A percentile compares a stretch with the other conserved stretches of the same genome.
These are phyloP conservation scores for Chaetoscypha palmicola DNA, from an alignment of 2,329 filamentous ascomycete species.

Conservation along the genomic window DNA sequence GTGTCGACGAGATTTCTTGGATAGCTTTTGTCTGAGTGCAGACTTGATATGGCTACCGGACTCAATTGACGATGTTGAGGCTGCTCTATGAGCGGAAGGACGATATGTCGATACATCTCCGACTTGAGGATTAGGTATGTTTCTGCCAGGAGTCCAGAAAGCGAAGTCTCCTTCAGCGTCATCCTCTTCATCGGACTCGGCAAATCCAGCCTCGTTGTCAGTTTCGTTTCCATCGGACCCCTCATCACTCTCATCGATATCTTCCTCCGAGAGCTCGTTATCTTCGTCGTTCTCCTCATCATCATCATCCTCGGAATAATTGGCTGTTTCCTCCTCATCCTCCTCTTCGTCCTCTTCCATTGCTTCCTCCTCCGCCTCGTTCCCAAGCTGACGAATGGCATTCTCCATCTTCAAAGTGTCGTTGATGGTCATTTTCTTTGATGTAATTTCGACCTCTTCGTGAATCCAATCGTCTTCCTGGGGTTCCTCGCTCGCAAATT, in stretches of 20 bases:
- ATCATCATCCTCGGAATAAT: constrained; percentile 62
- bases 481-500: constrained; percentile 77
- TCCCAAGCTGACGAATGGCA: constrained; percentile 73
- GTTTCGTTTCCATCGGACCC: constrained; percentile 60
- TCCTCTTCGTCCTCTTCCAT: constrained; percentile 53
- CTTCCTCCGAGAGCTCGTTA: constrained; percentile 38
- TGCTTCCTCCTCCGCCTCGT: constrained; percentile 88
- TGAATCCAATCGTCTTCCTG: constrained; percentile 88
- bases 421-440: constrained; percentile 72
- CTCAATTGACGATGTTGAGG: constrained; percentile 56
- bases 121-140: constrained; percentile 24
- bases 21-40: constrained; percentile 4
- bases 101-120: constrained; percentile 23
- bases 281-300: constrained; percentile 55
- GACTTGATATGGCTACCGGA: constrained; percentile 34
- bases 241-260: constrained; percentile 61
- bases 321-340: constrained; percentile 40
- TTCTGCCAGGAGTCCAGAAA: constrained; percentile 50
- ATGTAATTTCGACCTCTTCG: constrained; percentile 48
- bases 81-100: constrained; percentile 31
- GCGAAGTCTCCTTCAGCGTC: constrained; percentile 57
- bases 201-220: constrained; percentile 61
- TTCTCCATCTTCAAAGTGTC: constrained; percentile 90
- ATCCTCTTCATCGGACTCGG: constrained; percentile 60
- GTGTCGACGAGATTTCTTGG: constrained; percentile 22